Evolutionary conservation across 2,329 filamentous ascomycete species (phyloP).

Genomic region (Fusarium xyrophilum): DNA sequence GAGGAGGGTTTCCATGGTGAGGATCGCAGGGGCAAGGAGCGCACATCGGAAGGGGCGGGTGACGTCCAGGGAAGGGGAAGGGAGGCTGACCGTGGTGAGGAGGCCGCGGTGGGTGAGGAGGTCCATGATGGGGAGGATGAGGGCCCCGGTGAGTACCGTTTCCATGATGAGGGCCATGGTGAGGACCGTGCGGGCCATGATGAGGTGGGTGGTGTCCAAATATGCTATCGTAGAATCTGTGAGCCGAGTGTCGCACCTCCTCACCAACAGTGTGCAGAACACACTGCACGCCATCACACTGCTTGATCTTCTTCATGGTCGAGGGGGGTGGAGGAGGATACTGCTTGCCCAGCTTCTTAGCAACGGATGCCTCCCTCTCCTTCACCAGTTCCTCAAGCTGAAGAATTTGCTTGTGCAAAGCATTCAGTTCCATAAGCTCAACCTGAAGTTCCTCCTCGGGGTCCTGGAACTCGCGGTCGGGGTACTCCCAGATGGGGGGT

Average conservation of each 20-base stretch:
- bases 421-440: constrained; percentile 54
- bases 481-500: constrained; percentile 18
- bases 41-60: constrained; percentile 12
- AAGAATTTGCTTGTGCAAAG: constrained; percentile 51
- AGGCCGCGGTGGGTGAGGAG: constrained; percentile 35
- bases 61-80: constrained; percentile 39
- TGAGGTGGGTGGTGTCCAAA: constrained; percentile 25
- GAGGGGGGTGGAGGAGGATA: constrained; percentile 35
- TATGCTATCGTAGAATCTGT: constrained; percentile 28
- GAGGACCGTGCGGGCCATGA: constrained; percentile 20
- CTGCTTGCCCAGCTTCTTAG: constrained; percentile 44
- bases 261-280: constrained; percentile 50
- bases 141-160: constrained; percentile 17
- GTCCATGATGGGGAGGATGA: constrained; percentile 36
- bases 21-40: constrained; percentile 18
- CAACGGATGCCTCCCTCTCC: constrained; percentile 51
- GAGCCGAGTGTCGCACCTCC: constrained; percentile 47
- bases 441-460: constrained; percentile 47
- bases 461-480: constrained; percentile 39
- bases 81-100: constrained; percentile 25
- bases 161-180: constrained; percentile 26
- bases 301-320: constrained; percentile 29
- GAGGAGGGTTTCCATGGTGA: constrained; percentile 6
- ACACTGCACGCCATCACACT: constrained; percentile 45
- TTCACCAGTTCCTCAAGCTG: constrained; percentile 53